Evolutionary conservation across 2,329 filamentous ascomycete genomes (phyloP).

Genomic region (Aspergillus ustus): DNA sequence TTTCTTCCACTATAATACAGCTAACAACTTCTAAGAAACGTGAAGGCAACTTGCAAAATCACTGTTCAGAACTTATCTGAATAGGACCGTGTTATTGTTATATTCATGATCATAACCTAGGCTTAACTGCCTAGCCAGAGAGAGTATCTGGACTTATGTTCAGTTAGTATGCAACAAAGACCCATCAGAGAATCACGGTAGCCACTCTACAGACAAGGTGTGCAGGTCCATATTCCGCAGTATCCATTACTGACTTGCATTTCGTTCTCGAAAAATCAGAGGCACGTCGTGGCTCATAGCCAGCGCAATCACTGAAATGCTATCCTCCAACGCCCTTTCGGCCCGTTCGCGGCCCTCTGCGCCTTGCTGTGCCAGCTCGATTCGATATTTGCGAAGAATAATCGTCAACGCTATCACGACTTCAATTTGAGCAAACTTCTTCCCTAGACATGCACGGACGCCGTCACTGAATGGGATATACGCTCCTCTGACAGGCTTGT

Average conservation of each 20-base stretch:
- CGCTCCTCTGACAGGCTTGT: conserved; percentile 25
- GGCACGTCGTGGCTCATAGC: conserved; percentile 24
- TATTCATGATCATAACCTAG: neutral
- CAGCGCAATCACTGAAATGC: conserved; percentile 22
- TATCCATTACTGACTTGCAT: neutral
- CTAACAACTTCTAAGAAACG: neutral
- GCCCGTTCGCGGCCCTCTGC: conserved; percentile 8
- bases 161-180: neutral
- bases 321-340: conserved; percentile 15
- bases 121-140: neutral
- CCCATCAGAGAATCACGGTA: neutral
- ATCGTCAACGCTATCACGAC: conserved; percentile 24
- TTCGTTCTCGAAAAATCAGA: conserved; percentile 19
- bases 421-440: conserved; percentile 32
- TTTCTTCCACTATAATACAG: neutral
- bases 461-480: conserved; percentile 31
- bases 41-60: neutral
- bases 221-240: neutral
- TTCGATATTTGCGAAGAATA: conserved; percentile 21
- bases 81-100: neutral
- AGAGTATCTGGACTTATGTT: neutral
- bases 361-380: conserved; percentile 18
- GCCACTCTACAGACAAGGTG: neutral
- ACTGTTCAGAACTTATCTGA: neutral
- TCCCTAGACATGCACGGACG: conserved; percentile 26